Base-by-base conservation (phyloP, 768 basidiomycete species). In the Phlegmacium glaucopus region DNA sequence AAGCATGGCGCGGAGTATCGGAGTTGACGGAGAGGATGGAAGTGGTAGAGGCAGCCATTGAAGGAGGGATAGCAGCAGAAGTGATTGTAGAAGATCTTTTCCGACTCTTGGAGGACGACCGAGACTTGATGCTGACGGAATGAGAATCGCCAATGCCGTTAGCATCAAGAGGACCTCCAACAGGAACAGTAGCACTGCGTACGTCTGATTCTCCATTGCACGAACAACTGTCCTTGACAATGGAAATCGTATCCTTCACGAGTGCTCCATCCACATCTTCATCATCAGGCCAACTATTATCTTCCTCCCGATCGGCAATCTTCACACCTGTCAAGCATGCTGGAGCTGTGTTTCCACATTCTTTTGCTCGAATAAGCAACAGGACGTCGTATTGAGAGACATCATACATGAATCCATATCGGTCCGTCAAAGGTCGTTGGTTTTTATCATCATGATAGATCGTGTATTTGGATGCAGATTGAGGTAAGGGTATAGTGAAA, bases 381-480 rank as follows among this genome's bases (percentile, higher is more conserved):
- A 91, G 72, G 22, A 88, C 75, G 56, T 94, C 92, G 56, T 92
- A 90, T 55, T 82, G 77, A 3, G 83, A 80, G 1, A 92, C 78
- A 54, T 93, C 90, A 49, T 94, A 94, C 64, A 94, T 85, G 69
- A 94, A 94, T 0, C 93, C 93, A 57, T 85, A 94, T 5, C 90
- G 82, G 51, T 94, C 93, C 15, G 90, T 91, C 47, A 93, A 68
- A 3, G 80, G 80, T 40, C 79, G 72, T 42, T 77, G 74, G 47
- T 67, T 74, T 53, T 75, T 72, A 29, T 80, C 78, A 38, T 75
- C 73, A 15, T 72, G 72, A 42, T 78, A 54, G 78, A 80, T 34
- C 75, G 72, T 39, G 39, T 58, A 61, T 32, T 53, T 53, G 2
- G 81, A 79, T 0, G 82, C 79, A 6, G 80, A 71, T 49, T 79